Percentiles rank a stretch among this genome's conserved stretches.
Evolutionary conservation across 2,329 filamentous ascomycete species (phyloP).

Genomic region (Microdochium paspali): DNA sequence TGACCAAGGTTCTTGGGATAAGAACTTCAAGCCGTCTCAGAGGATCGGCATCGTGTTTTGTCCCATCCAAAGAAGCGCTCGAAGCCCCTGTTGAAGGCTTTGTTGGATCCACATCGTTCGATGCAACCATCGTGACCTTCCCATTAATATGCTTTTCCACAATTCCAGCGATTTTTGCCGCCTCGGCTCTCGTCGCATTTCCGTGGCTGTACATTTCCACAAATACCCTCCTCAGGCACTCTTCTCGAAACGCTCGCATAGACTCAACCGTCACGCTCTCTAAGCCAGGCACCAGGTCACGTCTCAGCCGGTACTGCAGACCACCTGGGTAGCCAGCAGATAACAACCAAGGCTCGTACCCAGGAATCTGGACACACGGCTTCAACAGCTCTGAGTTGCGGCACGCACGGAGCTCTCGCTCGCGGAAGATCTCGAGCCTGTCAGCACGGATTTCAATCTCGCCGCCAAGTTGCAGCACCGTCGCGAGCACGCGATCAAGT

Average conservation of each 20-base stretch:
- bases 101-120: conserved; percentile 73
- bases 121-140: conserved; percentile 42
- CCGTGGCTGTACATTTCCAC: neutral
- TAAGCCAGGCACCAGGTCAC: conserved; percentile 58
- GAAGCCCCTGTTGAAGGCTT: no score
- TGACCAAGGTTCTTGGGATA: conserved; percentile 63
- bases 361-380: conserved; percentile 80
- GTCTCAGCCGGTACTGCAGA: conserved; percentile 69
- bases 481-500: conserved; percentile 76
- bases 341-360: conserved; percentile 73
- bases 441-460: conserved; percentile 76
- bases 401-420: conserved; percentile 67
- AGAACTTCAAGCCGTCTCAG: neutral
- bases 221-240: neutral
- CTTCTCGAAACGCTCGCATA: neutral
- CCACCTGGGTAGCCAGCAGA: conserved; percentile 69
- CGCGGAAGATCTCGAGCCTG: conserved; percentile 84
- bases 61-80: no score
- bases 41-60: no score
- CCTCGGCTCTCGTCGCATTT: neutral
- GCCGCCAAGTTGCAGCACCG: conserved; percentile 62
- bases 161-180: neutral
- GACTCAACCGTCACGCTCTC: neutral
- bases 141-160: neutral
- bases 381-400: conserved; percentile 83